phyloP scores from a whole-genome alignment of 257 asterid genomes.

The Coffea canephora region DNA sequence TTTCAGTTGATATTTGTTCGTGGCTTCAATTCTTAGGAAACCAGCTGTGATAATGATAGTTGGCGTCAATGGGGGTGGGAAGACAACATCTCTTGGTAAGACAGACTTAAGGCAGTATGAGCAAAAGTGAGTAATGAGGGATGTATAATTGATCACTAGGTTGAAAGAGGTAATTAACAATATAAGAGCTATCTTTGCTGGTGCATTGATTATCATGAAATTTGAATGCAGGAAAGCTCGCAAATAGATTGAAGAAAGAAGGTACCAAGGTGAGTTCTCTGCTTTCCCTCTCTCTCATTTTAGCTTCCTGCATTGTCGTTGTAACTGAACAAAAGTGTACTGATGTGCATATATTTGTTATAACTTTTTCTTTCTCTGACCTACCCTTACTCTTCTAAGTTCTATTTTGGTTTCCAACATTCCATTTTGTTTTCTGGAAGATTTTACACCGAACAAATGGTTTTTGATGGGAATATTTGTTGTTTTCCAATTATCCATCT shows the following conservation, averaged over 20 bases:
- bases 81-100: conserved; percentile 96
- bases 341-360: not conserved
- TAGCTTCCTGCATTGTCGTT: conserved; percentile 5
- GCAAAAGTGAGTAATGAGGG: not conserved
- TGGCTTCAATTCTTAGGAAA: conserved; percentile 49
- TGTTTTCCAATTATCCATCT: not conserved
- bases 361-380: no score
- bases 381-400: no score
- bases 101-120: not conserved
- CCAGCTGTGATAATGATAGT: conserved; percentile 94
- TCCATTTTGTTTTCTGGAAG: not conserved
- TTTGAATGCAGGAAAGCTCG: conserved; percentile 78
- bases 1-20: conserved; percentile 20
- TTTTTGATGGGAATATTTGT: not conserved
- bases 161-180: not conserved
- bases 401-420: not conserved
- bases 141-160: not conserved
- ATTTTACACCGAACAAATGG: not conserved
- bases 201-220: not conserved
- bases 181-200: not conserved
- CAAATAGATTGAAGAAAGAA: conserved; percentile 78
- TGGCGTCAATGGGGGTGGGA: conserved; percentile 99
- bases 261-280: conserved; percentile 75
- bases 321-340: not conserved
- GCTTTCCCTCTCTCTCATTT: not conserved